A percentile compares a stretch with the other conserved stretches of the same genome.
Conservation (phyloP, 305 asterid genomes). For the Solanum aculeatissimum region DNA sequence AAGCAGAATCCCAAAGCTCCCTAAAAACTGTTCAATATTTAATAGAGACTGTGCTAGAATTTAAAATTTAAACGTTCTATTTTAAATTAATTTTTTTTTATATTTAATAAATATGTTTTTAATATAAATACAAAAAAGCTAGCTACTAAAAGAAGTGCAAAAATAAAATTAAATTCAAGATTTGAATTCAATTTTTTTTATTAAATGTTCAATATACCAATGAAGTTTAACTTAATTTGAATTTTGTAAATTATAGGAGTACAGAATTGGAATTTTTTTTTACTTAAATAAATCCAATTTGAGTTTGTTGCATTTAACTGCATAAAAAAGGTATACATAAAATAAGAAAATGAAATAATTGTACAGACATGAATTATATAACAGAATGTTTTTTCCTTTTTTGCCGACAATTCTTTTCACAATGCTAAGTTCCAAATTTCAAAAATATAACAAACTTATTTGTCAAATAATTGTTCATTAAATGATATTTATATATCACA, state of each 20-base stretch:
- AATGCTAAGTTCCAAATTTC: background rate
- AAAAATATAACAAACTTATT: background rate
- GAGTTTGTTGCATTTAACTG: background rate
- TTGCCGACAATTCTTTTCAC: background rate
- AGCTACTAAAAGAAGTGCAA: background rate
- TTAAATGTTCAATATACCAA: too few species aligned
- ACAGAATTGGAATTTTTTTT: background rate
- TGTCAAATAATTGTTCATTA: background rate
- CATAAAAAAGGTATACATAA: background rate
- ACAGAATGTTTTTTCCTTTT: background rate
- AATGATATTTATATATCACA: background rate
- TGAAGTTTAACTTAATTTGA: background rate
- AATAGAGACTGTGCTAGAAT: background rate
- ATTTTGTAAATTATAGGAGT: background rate
- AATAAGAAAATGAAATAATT: background rate
- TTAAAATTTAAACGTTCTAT: background rate
- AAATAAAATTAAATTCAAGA: background rate
- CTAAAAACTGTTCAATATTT: background rate
- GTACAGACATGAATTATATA: background rate
- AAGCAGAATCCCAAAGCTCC: background rate
- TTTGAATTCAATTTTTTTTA: background rate
- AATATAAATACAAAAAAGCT: too few species aligned
- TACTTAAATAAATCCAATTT: background rate
- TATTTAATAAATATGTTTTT: too few species aligned
- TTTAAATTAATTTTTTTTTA: background rate